Evolutionary conservation across 2,329 filamentous ascomycete species (phyloP).

Genomic region (Ceratocystis smalleyi): DNA sequence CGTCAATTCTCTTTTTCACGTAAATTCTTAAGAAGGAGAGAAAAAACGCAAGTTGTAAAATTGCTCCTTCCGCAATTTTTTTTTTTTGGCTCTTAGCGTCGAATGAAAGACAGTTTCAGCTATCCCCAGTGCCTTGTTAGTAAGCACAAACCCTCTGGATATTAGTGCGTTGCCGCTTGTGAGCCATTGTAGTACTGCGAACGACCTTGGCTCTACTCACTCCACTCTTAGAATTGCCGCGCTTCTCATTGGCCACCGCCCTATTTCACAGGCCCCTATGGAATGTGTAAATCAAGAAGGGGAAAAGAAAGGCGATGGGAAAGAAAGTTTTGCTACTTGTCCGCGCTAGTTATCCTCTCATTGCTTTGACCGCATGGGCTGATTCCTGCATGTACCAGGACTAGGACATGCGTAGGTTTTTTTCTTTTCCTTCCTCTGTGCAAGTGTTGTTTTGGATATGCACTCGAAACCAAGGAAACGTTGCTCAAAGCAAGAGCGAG

Average conservation of each 20-base stretch:
- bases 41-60: not conserved
- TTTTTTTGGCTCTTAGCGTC: not conserved
- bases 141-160: not conserved
- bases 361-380: not conserved
- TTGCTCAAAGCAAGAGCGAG: not conserved
- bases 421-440: not conserved
- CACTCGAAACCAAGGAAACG: not conserved
- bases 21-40: not conserved
- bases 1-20: not conserved
- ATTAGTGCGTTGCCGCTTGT: not conserved
- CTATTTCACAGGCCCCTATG: not conserved
- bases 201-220: not conserved
- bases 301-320: not conserved
- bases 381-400: not conserved
- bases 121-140: not conserved
- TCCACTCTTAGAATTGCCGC: not conserved
- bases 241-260: not conserved
- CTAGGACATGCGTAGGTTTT: not conserved
- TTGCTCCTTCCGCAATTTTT: not conserved
- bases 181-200: not conserved
- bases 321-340: not conserved
- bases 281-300: no score
- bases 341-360: not conserved
- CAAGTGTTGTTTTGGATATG: not conserved
- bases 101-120: not conserved